Conservation (phyloP, 495 filamentous ascomycete species). For the Podospora appendiculata region DNA sequence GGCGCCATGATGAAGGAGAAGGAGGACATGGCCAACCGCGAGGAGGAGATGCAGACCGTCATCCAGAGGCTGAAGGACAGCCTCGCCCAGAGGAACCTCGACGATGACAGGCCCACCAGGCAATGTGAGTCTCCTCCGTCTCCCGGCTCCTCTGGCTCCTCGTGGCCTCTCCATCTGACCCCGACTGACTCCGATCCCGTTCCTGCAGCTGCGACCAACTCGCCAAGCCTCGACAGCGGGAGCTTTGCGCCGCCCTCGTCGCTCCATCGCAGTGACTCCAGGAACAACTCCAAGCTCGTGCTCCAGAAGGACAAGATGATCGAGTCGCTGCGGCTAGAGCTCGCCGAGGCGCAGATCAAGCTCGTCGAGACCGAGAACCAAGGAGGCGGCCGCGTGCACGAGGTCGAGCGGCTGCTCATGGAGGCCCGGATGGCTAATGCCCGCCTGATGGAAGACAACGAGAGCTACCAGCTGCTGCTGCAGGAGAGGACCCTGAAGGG, state of each 20-base stretch:
- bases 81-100: conserved; percentile 62
- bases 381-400: conserved; percentile 74
- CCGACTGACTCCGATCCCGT: neutral
- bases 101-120: conserved; percentile 57
- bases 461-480: conserved; percentile 91
- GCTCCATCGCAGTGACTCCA: conserved; percentile 70
- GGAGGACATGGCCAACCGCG: conserved; percentile 71
- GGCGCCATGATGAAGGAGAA: conserved; percentile 83
- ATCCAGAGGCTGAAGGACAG: conserved; percentile 88
- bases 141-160: too few species aligned
- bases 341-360: conserved; percentile 93
- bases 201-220: conserved; percentile 41
- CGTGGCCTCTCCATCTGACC: conserved; percentile 1
- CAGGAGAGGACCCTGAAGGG: conserved; percentile 91
- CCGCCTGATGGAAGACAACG: conserved; percentile 94
- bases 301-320: conserved; percentile 95
- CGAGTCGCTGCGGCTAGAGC: conserved; percentile 80
- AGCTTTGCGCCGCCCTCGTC: conserved; percentile 86
- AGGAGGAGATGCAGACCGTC: conserved; percentile 81
- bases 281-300: conserved; percentile 78
- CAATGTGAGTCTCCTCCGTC: conserved; percentile 51
- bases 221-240: conserved; percentile 50
- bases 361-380: conserved; percentile 89
- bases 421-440: conserved; percentile 93
- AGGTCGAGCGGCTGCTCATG: conserved; percentile 80